Percentiles rank a stretch among this genome's conserved stretches.
These are phyloP conservation scores for Forsythia viridissima DNA, from an alignment of 257 asterid genomes.

Conservation along the genomic window DNA sequence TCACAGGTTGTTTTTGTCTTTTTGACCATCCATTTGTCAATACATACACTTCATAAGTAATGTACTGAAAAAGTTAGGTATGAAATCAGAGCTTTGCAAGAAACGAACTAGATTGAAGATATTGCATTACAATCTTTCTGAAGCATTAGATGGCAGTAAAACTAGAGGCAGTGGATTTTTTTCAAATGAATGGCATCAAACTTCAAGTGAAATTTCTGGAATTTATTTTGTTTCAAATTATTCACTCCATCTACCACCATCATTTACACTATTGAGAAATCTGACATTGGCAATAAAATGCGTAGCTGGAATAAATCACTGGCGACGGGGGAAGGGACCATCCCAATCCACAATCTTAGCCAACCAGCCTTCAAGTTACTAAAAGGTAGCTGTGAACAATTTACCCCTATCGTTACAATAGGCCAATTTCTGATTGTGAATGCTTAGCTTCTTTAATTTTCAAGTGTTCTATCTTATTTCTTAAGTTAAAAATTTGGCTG, in stretches of 20 bases:
- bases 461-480: not conserved
- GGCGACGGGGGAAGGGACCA: not conserved
- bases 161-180: not conserved
- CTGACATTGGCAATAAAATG: not conserved
- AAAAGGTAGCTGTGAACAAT: too few relatives aligned
- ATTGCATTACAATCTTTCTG: not conserved
- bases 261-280: not conserved
- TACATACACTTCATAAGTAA: too few relatives aligned
- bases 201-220: not conserved
- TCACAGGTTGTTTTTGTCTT: too few relatives aligned
- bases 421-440: too few relatives aligned
- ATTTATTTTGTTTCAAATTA: not conserved
- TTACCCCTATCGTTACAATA: too few relatives aligned
- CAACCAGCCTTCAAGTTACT: too few relatives aligned
- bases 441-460: not conserved
- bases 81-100: too few relatives aligned
- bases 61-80: too few relatives aligned
- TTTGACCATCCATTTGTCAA: too few relatives aligned
- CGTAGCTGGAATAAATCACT: not conserved
- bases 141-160: not conserved
- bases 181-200: not conserved
- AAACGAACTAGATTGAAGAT: too few relatives aligned
- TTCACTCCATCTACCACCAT: not conserved
- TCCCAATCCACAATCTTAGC: too few relatives aligned
- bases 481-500: too few relatives aligned